phyloP scores from a whole-genome alignment of 768 basidiomycete species.

The Lactarius trivialis region DNA sequence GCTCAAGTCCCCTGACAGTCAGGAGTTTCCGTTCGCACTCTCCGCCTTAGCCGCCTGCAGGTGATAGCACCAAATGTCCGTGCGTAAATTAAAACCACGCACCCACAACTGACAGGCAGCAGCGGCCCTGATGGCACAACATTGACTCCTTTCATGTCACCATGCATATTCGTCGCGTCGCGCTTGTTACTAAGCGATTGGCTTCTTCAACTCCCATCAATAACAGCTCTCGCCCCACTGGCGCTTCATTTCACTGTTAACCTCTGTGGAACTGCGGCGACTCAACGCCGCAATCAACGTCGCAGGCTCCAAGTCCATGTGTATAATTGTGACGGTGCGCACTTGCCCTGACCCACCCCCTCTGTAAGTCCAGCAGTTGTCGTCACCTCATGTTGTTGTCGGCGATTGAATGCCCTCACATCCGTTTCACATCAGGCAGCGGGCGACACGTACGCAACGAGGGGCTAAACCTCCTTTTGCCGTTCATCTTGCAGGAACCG shows the following conservation, averaged over 20 bases:
- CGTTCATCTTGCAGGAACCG: slow-evolving; percentile 12
- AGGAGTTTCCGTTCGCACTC: slow-evolving; percentile 15
- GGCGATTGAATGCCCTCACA: slow-evolving; percentile 16
- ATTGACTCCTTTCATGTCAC: slow-evolving; percentile 18
- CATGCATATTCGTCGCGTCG: slow-evolving; percentile 20
- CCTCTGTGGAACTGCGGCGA: slow-evolving; percentile 12
- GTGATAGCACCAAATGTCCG: slow-evolving; percentile 22
- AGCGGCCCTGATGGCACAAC: slow-evolving; percentile 16
- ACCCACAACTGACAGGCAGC: slow-evolving; percentile 11
- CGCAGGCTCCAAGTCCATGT: not conserved
- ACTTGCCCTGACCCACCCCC: slow-evolving; percentile 13
- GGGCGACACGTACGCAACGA: slow-evolving; percentile 18
- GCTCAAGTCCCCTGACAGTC: slow-evolving; percentile 15
- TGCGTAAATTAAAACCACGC: slow-evolving; percentile 21
- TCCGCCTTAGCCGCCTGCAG: slow-evolving; percentile 14
- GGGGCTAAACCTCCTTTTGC: slow-evolving; percentile 18
- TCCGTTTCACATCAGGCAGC: slow-evolving; percentile 17
- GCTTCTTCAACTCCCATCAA: slow-evolving; percentile 4
- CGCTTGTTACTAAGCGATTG: slow-evolving; percentile 22
- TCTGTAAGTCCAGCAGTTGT: not conserved
- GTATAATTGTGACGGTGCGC: slow-evolving; percentile 6
- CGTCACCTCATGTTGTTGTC: slow-evolving; percentile 11
- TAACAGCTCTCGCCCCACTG: slow-evolving; percentile 4
- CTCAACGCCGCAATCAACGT: slow-evolving; percentile 14
- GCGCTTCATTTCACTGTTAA: slow-evolving; percentile 13